phyloP scores from a whole-genome alignment of 2,329 filamentous ascomycete genomes.

The Thermomyces lanuginosus region DNA sequence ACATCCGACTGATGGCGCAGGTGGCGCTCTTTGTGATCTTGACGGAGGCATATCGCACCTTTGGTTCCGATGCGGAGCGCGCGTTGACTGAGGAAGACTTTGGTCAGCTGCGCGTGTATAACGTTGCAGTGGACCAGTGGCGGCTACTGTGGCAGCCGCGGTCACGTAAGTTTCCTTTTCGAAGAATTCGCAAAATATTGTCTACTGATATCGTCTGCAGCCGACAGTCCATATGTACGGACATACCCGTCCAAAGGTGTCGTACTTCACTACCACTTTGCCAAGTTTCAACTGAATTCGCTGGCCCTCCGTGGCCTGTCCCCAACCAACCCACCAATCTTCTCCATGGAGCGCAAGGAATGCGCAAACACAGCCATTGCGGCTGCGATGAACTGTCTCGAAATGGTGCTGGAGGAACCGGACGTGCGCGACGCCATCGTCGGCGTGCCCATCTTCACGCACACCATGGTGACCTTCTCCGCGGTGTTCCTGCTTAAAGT shows the following conservation, averaged over 20 bases:
- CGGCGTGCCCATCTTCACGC: constrained; percentile 32
- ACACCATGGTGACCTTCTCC: constrained; percentile 32
- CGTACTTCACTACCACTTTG: constrained; percentile 38
- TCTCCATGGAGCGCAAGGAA: constrained; percentile 30
- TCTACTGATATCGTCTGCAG: constrained; percentile 10
- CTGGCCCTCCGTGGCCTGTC: constrained; percentile 26
- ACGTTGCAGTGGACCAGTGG: constrained; percentile 38
- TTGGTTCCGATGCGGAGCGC: constrained; percentile 40
- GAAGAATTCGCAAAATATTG: not conserved
- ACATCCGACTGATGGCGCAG: constrained; percentile 42
- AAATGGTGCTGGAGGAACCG: constrained; percentile 32
- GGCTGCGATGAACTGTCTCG: constrained; percentile 32
- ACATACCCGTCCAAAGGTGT: constrained; percentile 36
- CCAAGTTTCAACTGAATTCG: constrained; percentile 37
- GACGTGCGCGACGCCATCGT: constrained; percentile 34
- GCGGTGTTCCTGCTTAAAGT: constrained; percentile 31
- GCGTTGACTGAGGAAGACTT: constrained; percentile 36
- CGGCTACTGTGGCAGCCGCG: constrained; percentile 33
- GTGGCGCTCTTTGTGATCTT: constrained; percentile 44
- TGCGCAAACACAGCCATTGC: constrained; percentile 31
- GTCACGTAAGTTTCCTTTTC: constrained; percentile 20
- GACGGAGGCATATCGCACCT: constrained; percentile 39
- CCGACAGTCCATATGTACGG: constrained; percentile 31
- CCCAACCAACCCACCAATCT: constrained; percentile 25
- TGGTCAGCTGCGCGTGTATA: constrained; percentile 32